A percentile compares a stretch with the other conserved stretches of the same genome.
Evolutionary conservation across 23 red algal genomes (phyloP).

Genomic region (Agarophyton chilense): DNA sequence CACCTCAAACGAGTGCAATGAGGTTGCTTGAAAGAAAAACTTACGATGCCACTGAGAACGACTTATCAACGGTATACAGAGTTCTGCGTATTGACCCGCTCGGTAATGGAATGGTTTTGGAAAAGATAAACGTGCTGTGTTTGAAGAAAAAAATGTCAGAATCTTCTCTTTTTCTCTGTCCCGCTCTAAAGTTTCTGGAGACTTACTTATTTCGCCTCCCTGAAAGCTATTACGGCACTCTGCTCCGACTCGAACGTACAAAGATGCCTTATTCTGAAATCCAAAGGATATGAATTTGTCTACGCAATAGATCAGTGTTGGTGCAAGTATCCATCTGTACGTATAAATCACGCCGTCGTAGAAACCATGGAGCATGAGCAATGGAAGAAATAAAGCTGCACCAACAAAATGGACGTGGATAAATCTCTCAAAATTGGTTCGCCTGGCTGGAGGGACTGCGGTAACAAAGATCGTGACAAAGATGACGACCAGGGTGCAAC

Average conservation of each 20-base stretch:
- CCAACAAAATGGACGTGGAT: slow-evolving; percentile 49
- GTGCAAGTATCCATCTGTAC: slow-evolving; percentile 54
- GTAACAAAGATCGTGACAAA: neutral
- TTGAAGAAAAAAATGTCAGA: neutral
- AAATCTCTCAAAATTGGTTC: slow-evolving; percentile 50
- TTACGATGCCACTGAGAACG: slow-evolving; percentile 76
- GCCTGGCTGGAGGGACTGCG: neutral
- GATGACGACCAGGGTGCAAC: neutral
- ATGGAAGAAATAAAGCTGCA: slow-evolving; percentile 37
- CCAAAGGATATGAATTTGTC: slow-evolving; percentile 30
- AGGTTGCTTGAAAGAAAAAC: neutral
- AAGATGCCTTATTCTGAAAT: slow-evolving; percentile 17
- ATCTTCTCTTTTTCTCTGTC: too few species aligned
- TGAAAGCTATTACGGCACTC: slow-evolving; percentile 4
- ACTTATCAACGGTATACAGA: slow-evolving; percentile 61
- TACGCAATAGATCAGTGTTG: slow-evolving; percentile 47
- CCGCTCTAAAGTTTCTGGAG: too few species aligned
- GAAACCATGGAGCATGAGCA: slow-evolving; percentile 74
- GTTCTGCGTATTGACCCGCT: slow-evolving; percentile 76
- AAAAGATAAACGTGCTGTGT: slow-evolving; percentile 40
- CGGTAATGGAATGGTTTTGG: slow-evolving; percentile 62
- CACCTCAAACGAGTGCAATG: neutral
- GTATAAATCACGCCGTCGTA: slow-evolving; percentile 48
- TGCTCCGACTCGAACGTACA: neutral
- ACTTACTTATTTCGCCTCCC: slow-evolving; percentile 7